Base-by-base conservation (phyloP, 257 asterid species). In the Perilla frutescens region DNA sequence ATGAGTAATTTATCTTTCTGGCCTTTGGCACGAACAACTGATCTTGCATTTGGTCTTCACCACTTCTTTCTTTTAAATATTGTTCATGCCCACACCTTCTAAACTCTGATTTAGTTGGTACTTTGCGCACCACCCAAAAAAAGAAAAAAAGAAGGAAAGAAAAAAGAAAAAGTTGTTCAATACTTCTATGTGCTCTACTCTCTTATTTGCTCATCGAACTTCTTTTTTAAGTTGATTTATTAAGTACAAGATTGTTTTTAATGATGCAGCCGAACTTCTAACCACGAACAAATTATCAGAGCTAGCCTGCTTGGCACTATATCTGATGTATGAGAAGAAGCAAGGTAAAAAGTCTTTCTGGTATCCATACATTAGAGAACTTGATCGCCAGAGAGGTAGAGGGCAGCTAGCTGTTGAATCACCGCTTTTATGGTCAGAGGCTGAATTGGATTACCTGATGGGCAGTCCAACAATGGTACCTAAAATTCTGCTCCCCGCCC, bases 341-440 rank as follows among this genome's bases (percentile, higher is more conserved):
- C 98, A 95, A 84, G 96, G 97, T 40, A 92, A 89, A 81, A 80
- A 83, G 83, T 95, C 99, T 41, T 87, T 92, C 81, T 95, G 99
- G 99, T 83, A 92, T 72, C 96, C 98, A 7, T 95, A 90, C 76
- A 95, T 92, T 49, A 87, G 80, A 84, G 98, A 95, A 82, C 98
- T 92, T 73, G 99, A 95, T 80, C 96, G 92, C 53, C 98, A 95
- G 71, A 83, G 98, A 71, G 99, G 96, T 55, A 88, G 99, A 83
- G 99, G 99, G 7, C 99, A 95, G 87, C 87, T 95, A 77, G 94
- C 98, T 72, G 98, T 95, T 71, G 99, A 92, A 77, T 95, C 98
- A 0, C 98, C 99, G 29, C 96, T 95, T 66, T 65, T 95, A 32
- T 92, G 99, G 99, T 90, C 98, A n/a, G 91, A 90, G 44, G 84